Conservation (phyloP, 495 filamentous ascomycete species). For the Daldinia caldariorum region DNA sequence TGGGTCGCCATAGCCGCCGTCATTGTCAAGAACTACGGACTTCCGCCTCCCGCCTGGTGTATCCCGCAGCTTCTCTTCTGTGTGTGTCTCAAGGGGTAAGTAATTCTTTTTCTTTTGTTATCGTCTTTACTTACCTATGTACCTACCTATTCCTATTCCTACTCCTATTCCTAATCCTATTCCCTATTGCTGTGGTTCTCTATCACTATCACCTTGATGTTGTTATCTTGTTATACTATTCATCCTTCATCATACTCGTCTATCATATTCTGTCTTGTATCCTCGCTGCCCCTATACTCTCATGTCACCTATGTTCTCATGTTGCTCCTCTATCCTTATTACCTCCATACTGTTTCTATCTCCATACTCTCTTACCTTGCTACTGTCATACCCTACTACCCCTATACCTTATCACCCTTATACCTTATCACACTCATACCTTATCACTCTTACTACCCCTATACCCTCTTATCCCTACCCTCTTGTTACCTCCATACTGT, state of each 20-base stretch:
- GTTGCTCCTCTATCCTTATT: background rate
- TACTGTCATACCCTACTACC: background rate
- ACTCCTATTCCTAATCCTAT: too few species aligned
- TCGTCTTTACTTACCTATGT: background rate
- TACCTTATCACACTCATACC: background rate
- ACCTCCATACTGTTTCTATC: background rate
- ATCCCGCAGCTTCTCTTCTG: background rate
- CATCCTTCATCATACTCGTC: background rate
- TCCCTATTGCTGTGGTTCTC: background rate
- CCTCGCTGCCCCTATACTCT: background rate
- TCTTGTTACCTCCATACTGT: background rate
- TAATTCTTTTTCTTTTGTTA: background rate
- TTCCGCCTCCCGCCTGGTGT: background rate
- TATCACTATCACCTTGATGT: background rate
- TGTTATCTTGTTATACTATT: background rate
- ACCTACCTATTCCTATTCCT: too few species aligned
- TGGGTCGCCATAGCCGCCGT: background rate
- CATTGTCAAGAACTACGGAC: slow-evolving; percentile 3
- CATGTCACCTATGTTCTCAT: background rate
- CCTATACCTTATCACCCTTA: too few species aligned
- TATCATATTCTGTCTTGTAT: background rate
- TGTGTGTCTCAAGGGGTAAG: slow-evolving; percentile 14
- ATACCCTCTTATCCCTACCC: background rate
- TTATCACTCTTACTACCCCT: background rate
- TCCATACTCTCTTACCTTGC: background rate